phyloP scores from a whole-genome alignment of 2,329 filamentous ascomycete genomes.

The Colletotrichum endophyticum region DNA sequence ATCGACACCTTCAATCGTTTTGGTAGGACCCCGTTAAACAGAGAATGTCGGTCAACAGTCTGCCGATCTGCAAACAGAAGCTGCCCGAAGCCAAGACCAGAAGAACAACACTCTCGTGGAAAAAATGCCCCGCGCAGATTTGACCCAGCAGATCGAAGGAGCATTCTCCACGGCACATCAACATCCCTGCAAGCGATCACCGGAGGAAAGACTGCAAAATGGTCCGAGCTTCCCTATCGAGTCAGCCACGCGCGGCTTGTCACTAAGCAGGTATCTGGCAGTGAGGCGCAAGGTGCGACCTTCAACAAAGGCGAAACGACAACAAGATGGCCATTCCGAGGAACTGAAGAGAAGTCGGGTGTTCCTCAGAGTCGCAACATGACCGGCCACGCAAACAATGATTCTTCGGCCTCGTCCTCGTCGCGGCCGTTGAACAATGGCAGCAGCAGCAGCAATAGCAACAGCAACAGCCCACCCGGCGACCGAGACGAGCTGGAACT shows the following conservation, averaged over 20 bases:
- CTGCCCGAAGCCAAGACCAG: not conserved
- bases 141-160: conserved; percentile 10
- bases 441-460: conserved; percentile 17
- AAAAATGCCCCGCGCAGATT: conserved; percentile 16
- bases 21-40: not conserved
- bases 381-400: conserved; percentile 40
- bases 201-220: not conserved
- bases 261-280: not conserved
- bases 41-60: not conserved
- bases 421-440: conserved; percentile 24
- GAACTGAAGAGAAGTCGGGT: conserved; percentile 3
- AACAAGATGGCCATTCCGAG: conserved; percentile 35
- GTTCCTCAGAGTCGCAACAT: conserved; percentile 38
- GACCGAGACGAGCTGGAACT: conserved; percentile 54
- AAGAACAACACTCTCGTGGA: conserved; percentile 1
- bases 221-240: conserved; percentile 6
- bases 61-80: not conserved
- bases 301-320: conserved; percentile 22
- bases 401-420: conserved; percentile 39
- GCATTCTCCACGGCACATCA: not conserved
- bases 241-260: conserved; percentile 19
- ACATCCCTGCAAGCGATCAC: conserved; percentile 1
- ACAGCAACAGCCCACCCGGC: conserved; percentile 32
- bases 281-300: not conserved
- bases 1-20: not conserved